These are phyloP conservation scores for Gyrodon lividus DNA, from an alignment of 768 basidiomycete species.

Conservation along the genomic window DNA sequence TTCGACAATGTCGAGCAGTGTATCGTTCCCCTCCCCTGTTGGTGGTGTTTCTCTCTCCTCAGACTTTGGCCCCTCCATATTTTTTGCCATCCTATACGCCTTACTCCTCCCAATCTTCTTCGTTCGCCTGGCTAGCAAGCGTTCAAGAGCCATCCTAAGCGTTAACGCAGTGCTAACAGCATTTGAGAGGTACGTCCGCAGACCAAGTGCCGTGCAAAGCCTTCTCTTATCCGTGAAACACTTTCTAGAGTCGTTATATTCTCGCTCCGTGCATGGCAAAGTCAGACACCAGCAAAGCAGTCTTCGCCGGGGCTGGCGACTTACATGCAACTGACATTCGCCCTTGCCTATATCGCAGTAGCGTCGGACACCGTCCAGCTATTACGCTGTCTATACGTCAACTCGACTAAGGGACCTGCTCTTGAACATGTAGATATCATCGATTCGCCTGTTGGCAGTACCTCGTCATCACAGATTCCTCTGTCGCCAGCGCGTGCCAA, in stretches of 20 bases:
- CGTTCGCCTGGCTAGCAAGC: constrained; percentile 34
- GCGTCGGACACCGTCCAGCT: constrained; percentile 36
- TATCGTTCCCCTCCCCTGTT: constrained; percentile 42
- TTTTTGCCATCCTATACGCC: constrained; percentile 41
- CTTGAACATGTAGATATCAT: constrained; percentile 22
- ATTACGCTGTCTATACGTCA: constrained; percentile 39
- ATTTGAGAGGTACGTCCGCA: constrained; percentile 36
- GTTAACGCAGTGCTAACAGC: constrained; percentile 34
- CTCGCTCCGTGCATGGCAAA: constrained; percentile 19
- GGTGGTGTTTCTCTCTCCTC: constrained; percentile 39
- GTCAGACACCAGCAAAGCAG: constrained; percentile 14
- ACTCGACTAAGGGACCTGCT: constrained; percentile 35
- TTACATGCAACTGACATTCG: constrained; percentile 20
- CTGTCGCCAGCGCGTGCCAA: constrained; percentile 10
- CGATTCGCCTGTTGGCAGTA: constrained; percentile 21
- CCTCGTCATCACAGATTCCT: constrained; percentile 13
- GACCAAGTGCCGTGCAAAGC: not conserved
- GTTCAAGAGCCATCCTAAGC: constrained; percentile 37
- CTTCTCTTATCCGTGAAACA: not conserved
- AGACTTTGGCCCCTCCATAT: constrained; percentile 44
- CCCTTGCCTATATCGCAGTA: constrained; percentile 32
- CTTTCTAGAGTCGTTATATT: constrained; percentile 17
- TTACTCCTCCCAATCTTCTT: constrained; percentile 36
- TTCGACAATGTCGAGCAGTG: constrained; percentile 3
- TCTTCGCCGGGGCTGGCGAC: constrained; percentile 9